A percentile compares a stretch with the other conserved stretches of the same genome.
phyloP scores from a whole-genome alignment of 2,329 filamentous ascomycete species.

The Leptographium lundbergii region DNA sequence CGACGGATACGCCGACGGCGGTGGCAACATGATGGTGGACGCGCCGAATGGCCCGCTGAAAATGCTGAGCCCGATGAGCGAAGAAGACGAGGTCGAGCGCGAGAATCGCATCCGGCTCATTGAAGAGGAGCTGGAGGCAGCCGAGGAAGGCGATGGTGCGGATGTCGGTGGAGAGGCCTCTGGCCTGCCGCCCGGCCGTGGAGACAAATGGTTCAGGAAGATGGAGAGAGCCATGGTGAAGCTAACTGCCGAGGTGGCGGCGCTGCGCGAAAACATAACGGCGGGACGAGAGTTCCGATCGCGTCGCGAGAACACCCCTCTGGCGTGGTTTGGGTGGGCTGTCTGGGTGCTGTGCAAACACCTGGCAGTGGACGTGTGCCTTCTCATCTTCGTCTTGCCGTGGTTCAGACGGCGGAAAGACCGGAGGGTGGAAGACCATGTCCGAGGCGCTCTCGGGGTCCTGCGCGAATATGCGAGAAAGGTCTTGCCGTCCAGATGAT shows the following conservation, averaged over 20 bases:
- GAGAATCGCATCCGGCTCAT: conserved; percentile 32
- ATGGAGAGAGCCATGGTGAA: conserved; percentile 80
- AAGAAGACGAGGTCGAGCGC: conserved; percentile 57
- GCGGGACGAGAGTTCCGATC: conserved; percentile 59
- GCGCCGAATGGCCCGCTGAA: conserved; percentile 38
- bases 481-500: conserved; percentile 44
- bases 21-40: neutral
- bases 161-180: neutral
- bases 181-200: neutral
- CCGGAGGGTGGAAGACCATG: conserved; percentile 58
- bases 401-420: conserved; percentile 65
- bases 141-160: conserved; percentile 31
- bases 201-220: conserved; percentile 57
- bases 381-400: conserved; percentile 52
- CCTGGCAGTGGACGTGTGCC: conserved; percentile 54
- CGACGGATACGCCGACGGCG: neutral
- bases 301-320: conserved; percentile 49
- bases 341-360: conserved; percentile 62
- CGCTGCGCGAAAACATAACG: conserved; percentile 81
- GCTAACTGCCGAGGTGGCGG: conserved; percentile 85
- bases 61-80: conserved; percentile 74
- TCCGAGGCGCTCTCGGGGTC: conserved; percentile 48
- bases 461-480: conserved; percentile 46
- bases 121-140: conserved; percentile 20
- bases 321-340: conserved; percentile 59